Percentiles rank a stretch among this genome's conserved stretches.
These are phyloP conservation scores for Stropharia rugosoannulata DNA, from an alignment of 768 basidiomycete species.

Conservation along the genomic window DNA sequence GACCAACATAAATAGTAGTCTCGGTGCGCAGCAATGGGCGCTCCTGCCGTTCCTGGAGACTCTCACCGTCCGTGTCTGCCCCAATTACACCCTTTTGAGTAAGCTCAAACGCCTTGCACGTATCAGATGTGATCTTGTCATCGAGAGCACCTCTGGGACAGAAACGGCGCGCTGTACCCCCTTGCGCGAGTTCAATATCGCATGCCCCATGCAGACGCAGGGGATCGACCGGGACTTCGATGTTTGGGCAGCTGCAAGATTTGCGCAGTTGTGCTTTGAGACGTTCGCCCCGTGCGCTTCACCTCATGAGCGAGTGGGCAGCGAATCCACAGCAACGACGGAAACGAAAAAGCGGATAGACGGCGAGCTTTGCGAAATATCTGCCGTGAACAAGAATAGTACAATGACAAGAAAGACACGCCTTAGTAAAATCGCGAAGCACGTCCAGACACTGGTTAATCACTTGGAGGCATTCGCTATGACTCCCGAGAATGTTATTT, in stretches of 20 bases:
- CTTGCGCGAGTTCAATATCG: neutral
- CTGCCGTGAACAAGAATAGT: slow-evolving; percentile 2
- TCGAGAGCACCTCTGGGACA: neutral
- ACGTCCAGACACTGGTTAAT: slow-evolving; percentile 3
- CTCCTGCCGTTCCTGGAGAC: slow-evolving; percentile 9
- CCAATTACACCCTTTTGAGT: neutral
- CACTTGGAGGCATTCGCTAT: slow-evolving; percentile 7
- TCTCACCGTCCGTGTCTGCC: slow-evolving; percentile 10
- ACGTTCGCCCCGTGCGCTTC: neutral
- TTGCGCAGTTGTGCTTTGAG: slow-evolving; percentile 1
- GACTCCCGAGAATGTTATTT: slow-evolving; percentile 5
- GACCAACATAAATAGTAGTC: neutral
- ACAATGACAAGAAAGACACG: slow-evolving; percentile 6
- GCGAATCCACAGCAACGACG: neutral
- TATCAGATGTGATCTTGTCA: slow-evolving; percentile 11
- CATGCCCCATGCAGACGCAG: neutral
- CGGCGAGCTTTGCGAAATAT: slow-evolving; percentile 3
- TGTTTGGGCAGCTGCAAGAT: slow-evolving; percentile 2
- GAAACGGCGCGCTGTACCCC: neutral
- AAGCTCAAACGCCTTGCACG: slow-evolving; percentile 7
- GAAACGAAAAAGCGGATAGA: slow-evolving; percentile 6
- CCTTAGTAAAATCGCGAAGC: neutral
- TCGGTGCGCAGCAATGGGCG: slow-evolving; percentile 3
- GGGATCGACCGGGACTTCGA: slow-evolving; percentile 1
- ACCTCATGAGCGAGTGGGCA: neutral